phyloP scores from a whole-genome alignment of 2,329 filamentous ascomycete species.

The Aspergillus fischeri region DNA sequence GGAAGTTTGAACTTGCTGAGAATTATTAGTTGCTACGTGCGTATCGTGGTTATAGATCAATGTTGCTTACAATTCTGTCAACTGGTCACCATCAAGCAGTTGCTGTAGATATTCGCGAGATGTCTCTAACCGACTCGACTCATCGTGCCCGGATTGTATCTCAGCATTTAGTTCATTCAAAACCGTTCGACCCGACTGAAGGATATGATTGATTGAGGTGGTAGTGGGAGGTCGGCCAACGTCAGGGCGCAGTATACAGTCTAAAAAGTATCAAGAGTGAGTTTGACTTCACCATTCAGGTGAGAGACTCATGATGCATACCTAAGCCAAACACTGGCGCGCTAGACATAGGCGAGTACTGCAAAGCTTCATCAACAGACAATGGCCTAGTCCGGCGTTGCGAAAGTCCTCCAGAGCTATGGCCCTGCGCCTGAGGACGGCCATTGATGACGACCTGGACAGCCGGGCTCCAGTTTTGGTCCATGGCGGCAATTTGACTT shows the following conservation, averaged over 20 bases:
- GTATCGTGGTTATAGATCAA: conserved; percentile 4
- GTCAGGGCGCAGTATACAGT: conserved; percentile 40
- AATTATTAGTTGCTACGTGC: conserved; percentile 9
- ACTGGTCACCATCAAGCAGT: conserved; percentile 66
- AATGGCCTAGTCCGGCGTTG: conserved; percentile 34
- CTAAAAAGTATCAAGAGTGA: conserved; percentile 23
- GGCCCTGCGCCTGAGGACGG: conserved; percentile 24
- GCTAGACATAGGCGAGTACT: conserved; percentile 49
- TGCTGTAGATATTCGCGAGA: conserved; percentile 70
- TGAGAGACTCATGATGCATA: conserved; percentile 19
- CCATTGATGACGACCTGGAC: conserved; percentile 42
- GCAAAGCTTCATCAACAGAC: conserved; percentile 45
- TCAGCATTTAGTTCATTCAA: conserved; percentile 70
- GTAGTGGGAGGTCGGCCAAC: conserved; percentile 39
- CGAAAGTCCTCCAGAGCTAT: conserved; percentile 23
- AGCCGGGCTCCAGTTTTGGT: conserved; percentile 36
- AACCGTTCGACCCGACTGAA: conserved; percentile 47
- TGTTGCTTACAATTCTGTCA: conserved; percentile 40
- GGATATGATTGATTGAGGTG: conserved; percentile 45
- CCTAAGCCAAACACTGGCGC: conserved; percentile 44
- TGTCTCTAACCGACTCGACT: conserved; percentile 64
- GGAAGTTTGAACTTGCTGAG: conserved; percentile 43
- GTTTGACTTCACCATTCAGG: conserved; percentile 14
- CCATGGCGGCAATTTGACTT: conserved; percentile 31
- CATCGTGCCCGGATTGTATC: conserved; percentile 52